A percentile compares a stretch with the other conserved stretches of the same genome.
Evolutionary conservation across 306 rosid species (phyloP).

Genomic region (Trifolium fragiferum): DNA sequence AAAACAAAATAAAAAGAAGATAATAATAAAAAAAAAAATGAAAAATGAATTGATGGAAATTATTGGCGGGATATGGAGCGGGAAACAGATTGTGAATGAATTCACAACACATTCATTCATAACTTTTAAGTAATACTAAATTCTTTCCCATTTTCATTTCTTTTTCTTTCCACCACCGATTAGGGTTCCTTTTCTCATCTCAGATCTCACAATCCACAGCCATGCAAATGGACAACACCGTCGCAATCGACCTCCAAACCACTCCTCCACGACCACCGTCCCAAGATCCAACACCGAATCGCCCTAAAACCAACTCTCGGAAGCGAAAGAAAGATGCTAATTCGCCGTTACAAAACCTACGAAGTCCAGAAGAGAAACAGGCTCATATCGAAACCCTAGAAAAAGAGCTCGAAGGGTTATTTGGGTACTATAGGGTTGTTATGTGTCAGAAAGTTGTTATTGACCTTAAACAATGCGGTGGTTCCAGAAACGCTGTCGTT

Average conservation of each 20-base stretch:
- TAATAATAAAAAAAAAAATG: no score
- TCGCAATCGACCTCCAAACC: slow-evolving; percentile 36
- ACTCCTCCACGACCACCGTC: slow-evolving; percentile 24
- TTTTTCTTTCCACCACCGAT: background rate
- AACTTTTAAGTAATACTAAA: no score
- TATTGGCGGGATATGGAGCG: no score
- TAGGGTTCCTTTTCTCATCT: slow-evolving; percentile 22
- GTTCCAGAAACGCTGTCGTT: slow-evolving; percentile 50
- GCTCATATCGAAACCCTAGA: slow-evolving; percentile 50
- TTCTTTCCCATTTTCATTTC: background rate
- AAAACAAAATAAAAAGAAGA: no score
- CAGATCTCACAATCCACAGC: background rate
- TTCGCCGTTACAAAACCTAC: slow-evolving; percentile 18
- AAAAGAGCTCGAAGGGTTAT: slow-evolving; percentile 64
- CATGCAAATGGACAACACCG: slow-evolving; percentile 46
- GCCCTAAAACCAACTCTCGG: slow-evolving; percentile 46
- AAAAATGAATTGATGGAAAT: no score
- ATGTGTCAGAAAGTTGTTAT: slow-evolving; percentile 49
- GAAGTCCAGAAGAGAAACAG: slow-evolving; percentile 53
- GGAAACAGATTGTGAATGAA: no score
- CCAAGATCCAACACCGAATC: slow-evolving; percentile 43
- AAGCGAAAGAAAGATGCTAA: slow-evolving; percentile 70
- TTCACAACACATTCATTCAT: no score
- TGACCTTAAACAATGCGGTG: slow-evolving; percentile 49
- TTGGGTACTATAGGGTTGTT: slow-evolving; percentile 59